Conservation (phyloP, 208 protist species). For the Willaertia magna region DNA sequence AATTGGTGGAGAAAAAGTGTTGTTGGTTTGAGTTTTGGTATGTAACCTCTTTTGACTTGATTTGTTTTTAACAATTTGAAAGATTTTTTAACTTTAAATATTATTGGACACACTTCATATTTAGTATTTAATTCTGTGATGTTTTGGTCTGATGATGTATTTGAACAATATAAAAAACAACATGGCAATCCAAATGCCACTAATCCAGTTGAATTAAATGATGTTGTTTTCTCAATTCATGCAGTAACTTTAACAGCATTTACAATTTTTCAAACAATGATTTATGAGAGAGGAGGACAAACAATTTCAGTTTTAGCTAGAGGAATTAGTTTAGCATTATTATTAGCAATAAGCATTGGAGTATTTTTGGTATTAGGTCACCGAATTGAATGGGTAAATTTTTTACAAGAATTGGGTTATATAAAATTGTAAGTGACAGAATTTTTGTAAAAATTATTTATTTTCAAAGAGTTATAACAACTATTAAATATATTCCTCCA, state of each 20-base stretch:
- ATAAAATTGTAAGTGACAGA: constrained; percentile 24
- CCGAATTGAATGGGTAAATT: constrained; percentile 13
- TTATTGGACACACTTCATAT: constrained; percentile 49
- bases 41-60: too few species aligned
- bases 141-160: constrained; percentile 31
- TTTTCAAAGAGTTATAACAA: background rate
- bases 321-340: background rate
- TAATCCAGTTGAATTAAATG: constrained; percentile 44
- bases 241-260: constrained; percentile 12
- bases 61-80: too few species aligned
- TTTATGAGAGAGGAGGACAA: constrained; percentile 40
- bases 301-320: constrained; percentile 6
- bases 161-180: constrained; percentile 32
- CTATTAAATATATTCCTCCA: constrained; percentile 44
- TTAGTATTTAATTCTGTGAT: constrained; percentile 39
- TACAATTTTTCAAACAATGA: constrained; percentile 38
- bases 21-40: constrained; percentile 48
- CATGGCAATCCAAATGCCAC: constrained; percentile 19
- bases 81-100: constrained; percentile 48
- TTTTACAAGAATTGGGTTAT: constrained; percentile 21
- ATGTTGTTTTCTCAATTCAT: constrained; percentile 49
- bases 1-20: constrained; percentile 43
- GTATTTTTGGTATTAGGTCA: background rate
- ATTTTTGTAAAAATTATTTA: background rate
- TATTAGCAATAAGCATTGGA: background rate